phyloP scores from a whole-genome alignment of 805 yeast species.

The Ogataea kodamae region DNA sequence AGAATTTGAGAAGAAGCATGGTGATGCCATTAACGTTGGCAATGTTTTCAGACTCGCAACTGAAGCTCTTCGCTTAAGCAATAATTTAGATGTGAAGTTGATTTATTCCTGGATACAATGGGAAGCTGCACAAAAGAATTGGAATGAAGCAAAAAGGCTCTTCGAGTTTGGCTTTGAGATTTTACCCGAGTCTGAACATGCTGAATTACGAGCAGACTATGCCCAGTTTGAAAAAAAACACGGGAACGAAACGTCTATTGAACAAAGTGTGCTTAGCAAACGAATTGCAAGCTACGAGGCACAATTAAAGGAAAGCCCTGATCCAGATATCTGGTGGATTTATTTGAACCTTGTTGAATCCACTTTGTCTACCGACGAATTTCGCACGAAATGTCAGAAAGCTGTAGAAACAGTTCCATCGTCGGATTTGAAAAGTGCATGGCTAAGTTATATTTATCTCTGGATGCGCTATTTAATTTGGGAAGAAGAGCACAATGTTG shows the following conservation, averaged over 20 bases:
- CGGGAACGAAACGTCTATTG: slow-evolving; percentile 56
- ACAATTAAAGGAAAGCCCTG: slow-evolving; percentile 42
- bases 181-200: slow-evolving; percentile 31
- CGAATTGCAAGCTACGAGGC: slow-evolving; percentile 55
- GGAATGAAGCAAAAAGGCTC: slow-evolving; percentile 60
- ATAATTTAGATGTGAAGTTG: slow-evolving; percentile 37
- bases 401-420: slow-evolving; percentile 45
- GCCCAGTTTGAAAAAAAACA: slow-evolving; percentile 62
- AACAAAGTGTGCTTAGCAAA: slow-evolving; percentile 47
- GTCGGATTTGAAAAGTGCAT: slow-evolving; percentile 30
- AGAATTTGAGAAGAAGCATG: slow-evolving; percentile 57
- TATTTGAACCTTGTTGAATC: slow-evolving; percentile 52
- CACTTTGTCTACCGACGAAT: slow-evolving; percentile 28
- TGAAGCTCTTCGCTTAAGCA: slow-evolving; percentile 43
- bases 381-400: slow-evolving; percentile 37
- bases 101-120: slow-evolving; percentile 60
- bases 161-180: slow-evolving; percentile 48
- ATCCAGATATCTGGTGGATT: slow-evolving; percentile 80
- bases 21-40: slow-evolving; percentile 46
- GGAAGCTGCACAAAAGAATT: slow-evolving; percentile 60
- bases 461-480: slow-evolving; percentile 66
- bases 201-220: slow-evolving; percentile 40
- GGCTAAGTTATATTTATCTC: slow-evolving; percentile 69
- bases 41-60: slow-evolving; percentile 65
- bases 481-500: slow-evolving; percentile 51